Evolutionary conservation across 495 filamentous ascomycete genomes (phyloP).

Genomic region (Aspergillus cavernicola): DNA sequence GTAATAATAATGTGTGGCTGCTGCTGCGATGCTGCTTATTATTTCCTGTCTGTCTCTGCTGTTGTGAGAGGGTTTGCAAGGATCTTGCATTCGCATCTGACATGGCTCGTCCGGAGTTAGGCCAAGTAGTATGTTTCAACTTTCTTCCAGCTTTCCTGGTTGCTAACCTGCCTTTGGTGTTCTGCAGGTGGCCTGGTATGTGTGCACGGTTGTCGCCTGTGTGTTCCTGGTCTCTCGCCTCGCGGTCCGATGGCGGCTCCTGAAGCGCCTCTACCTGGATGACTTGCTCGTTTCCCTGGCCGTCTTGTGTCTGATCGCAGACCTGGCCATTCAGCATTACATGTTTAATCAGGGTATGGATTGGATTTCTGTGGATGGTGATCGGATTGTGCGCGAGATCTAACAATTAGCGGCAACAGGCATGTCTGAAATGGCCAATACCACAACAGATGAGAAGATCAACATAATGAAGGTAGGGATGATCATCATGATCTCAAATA

Average conservation of each 20-base stretch:
- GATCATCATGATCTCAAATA: too few relatives aligned
- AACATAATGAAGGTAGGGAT: constrained; percentile 26
- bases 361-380: not conserved
- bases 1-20: not conserved
- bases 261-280: constrained; percentile 21
- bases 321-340: constrained; percentile 23
- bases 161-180: not conserved
- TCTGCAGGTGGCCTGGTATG: constrained; percentile 21
- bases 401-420: constrained; percentile 12
- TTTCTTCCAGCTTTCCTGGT: too few relatives aligned
- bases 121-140: constrained; percentile 21
- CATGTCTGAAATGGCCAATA: constrained; percentile 19
- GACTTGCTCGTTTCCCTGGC: constrained; percentile 16
- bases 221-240: constrained; percentile 17
- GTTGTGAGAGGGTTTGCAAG: too few relatives aligned
- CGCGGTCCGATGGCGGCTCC: constrained; percentile 12
- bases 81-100: not conserved
- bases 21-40: not conserved
- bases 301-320: constrained; percentile 16
- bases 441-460: constrained; percentile 6
- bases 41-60: not conserved
- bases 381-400: not conserved
- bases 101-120: constrained; percentile 16
- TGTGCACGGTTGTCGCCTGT: constrained; percentile 21
- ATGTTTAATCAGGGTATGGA: constrained; percentile 22